phyloP scores from a whole-genome alignment of 2,329 filamentous ascomycete species.

The Hypoxylon sp. region DNA sequence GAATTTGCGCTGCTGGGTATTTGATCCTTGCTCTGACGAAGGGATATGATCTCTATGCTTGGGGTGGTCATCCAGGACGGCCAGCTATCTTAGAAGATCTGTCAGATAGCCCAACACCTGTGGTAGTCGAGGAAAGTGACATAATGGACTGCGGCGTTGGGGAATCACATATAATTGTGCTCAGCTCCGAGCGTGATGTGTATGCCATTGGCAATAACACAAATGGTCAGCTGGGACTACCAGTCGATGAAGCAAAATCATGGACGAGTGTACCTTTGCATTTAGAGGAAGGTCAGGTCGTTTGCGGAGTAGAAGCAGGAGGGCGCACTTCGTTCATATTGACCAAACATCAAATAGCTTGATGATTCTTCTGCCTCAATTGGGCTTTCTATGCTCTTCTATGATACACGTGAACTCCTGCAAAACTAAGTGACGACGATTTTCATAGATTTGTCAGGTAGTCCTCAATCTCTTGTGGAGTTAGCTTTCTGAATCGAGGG shows the following conservation, averaged over 20 bases:
- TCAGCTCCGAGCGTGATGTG: slow-evolving; percentile 65
- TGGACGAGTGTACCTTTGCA: slow-evolving; percentile 59
- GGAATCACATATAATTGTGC: slow-evolving; percentile 69
- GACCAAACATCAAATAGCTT: slow-evolving; percentile 50
- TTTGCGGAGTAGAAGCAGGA: slow-evolving; percentile 65
- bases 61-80: slow-evolving; percentile 66
- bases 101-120: slow-evolving; percentile 59
- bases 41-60: slow-evolving; percentile 72
- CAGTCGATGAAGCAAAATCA: slow-evolving; percentile 41
- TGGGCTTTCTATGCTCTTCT: slow-evolving; percentile 62
- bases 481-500: slow-evolving; percentile 93
- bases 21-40: slow-evolving; percentile 70
- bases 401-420: slow-evolving; percentile 62
- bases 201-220: slow-evolving; percentile 70
- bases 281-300: slow-evolving; percentile 47
- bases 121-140: slow-evolving; percentile 65
- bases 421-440: slow-evolving; percentile 46
- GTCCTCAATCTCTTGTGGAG: slow-evolving; percentile 98
- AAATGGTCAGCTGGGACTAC: slow-evolving; percentile 72
- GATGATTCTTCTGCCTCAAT: slow-evolving; percentile 53
- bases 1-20: slow-evolving; percentile 71
- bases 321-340: slow-evolving; percentile 66
- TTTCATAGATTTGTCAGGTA: slow-evolving; percentile 97
- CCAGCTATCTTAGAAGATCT: slow-evolving; percentile 54
- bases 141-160: slow-evolving; percentile 72